phyloP scores from a whole-genome alignment of 2,329 filamentous ascomycete species.

The Botrytis galanthina region DNA sequence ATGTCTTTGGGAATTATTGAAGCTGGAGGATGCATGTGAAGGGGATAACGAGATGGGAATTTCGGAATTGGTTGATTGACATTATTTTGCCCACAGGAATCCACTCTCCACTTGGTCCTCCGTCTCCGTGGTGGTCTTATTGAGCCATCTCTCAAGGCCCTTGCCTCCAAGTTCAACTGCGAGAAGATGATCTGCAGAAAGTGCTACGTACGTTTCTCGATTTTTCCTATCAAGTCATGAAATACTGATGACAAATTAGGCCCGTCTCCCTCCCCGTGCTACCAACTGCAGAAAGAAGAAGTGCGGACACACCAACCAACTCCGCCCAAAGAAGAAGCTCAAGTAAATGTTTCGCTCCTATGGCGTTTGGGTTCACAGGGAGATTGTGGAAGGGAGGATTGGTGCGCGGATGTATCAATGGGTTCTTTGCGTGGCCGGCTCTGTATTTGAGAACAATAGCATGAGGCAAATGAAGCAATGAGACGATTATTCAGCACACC shows the following conservation, averaged over 20 bases:
- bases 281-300: slow-evolving; percentile 99
- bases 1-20: neutral
- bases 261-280: slow-evolving; percentile 91
- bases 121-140: slow-evolving; percentile 99
- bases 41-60: neutral
- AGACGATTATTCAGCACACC: slow-evolving; percentile 22
- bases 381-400: slow-evolving; percentile 18
- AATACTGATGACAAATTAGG: slow-evolving; percentile 43
- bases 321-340: slow-evolving; percentile 99
- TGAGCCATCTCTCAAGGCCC: slow-evolving; percentile 96
- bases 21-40: neutral
- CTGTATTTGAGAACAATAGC: slow-evolving; percentile 21
- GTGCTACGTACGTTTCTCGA: slow-evolving; percentile 80
- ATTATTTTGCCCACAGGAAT: slow-evolving; percentile 63
- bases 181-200: slow-evolving; percentile 99
- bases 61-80: slow-evolving; percentile 25
- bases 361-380: slow-evolving; percentile 34
- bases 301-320: slow-evolving; percentile 99
- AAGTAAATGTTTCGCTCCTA: slow-evolving; percentile 65
- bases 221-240: neutral
- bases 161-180: slow-evolving; percentile 99
- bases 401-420: slow-evolving; percentile 21
- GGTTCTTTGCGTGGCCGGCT: slow-evolving; percentile 31
- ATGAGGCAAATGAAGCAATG: slow-evolving; percentile 26
- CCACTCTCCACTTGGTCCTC: slow-evolving; percentile 96